Evolutionary conservation across 768 basidiomycete genomes (phyloP), one percentile per base, ranked within the genome.

Genomic region (Tubosaeta sp.): DNA sequence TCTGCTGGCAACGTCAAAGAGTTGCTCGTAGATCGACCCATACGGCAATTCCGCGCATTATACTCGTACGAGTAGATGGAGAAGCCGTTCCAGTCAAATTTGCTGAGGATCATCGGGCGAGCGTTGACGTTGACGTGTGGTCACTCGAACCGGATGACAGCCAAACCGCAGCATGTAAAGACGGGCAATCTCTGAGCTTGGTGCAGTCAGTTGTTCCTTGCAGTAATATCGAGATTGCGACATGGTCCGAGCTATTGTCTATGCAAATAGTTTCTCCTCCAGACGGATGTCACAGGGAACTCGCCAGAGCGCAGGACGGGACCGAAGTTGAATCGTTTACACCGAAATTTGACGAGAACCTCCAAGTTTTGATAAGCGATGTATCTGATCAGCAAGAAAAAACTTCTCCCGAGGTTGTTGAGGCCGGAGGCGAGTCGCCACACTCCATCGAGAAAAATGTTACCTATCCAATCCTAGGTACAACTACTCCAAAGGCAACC

Each of bases 21-120:
- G 19, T 25, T 11, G 6, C 25, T 7, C 4, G 11, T 22, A 45
- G 13, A n/a, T 16, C 44, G 3, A 14, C 22, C 22, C 38, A 10
- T 10, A 41, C 44, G 25, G 31, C 30, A 9, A 42, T 59, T 19
- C 60, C 61, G 14, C 47, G 43, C 19, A 63, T 61, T 11, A 47
- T 63, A 0, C 50, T 61, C 19, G 46, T 41, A 22, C 44, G 44
- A 8, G 52, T 44, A 18, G 57, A 63, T 27, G 60, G 60, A 27
- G 45, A 53, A 24, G 48, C 50, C 3, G 48, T 57, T 16, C 57
- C 54, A 0, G 47, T 54, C 3, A 29, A 42, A 7, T 43, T 53
- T 6, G n/a, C 18, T 7, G 52, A 53, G 9, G 57, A 52, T 31
- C n/a, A 25, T 38, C 40, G 36, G 25, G 41, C 7, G 11, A 29